phyloP scores from a whole-genome alignment of 352 stramenopile species.

The Stramenopiles sp. region DNA sequence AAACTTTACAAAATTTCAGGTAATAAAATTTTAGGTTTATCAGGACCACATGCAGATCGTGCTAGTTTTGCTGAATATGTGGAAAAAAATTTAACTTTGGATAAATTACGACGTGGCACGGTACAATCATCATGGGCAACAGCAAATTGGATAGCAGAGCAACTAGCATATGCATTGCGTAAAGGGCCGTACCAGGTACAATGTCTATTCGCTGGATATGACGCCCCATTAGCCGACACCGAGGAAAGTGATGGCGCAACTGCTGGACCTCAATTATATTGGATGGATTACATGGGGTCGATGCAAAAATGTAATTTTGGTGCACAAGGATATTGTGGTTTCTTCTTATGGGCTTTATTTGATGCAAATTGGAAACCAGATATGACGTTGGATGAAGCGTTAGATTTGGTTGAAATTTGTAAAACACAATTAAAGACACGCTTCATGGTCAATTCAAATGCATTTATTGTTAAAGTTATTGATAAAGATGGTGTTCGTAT shows the following conservation, averaged over 20 bases:
- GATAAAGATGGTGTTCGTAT: conserved; percentile 34
- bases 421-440: conserved; percentile 48
- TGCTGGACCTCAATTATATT: conserved; percentile 34
- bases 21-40: conserved; percentile 34
- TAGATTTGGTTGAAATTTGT: conserved; percentile 42
- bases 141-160: conserved; percentile 46
- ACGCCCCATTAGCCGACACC: conserved; percentile 9
- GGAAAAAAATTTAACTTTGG: conserved; percentile 31
- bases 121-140: conserved; percentile 45
- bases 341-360: conserved; percentile 58
- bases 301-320: conserved; percentile 35
- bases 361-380: conserved; percentile 43
- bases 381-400: conserved; percentile 36
- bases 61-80: conserved; percentile 50
- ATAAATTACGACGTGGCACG: conserved; percentile 45
- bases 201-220: conserved; percentile 34
- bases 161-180: conserved; percentile 44
- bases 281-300: conserved; percentile 49
- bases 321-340: conserved; percentile 45
- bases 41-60: conserved; percentile 36
- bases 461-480: conserved; percentile 48
- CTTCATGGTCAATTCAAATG: conserved; percentile 41
- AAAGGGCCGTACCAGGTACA: conserved; percentile 59
- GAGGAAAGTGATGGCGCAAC: not conserved
- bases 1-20: conserved; percentile 27